phyloP scores from a whole-genome alignment of 192 early-diverging fungal genomes.

The Umbelopsis sp. region DNA sequence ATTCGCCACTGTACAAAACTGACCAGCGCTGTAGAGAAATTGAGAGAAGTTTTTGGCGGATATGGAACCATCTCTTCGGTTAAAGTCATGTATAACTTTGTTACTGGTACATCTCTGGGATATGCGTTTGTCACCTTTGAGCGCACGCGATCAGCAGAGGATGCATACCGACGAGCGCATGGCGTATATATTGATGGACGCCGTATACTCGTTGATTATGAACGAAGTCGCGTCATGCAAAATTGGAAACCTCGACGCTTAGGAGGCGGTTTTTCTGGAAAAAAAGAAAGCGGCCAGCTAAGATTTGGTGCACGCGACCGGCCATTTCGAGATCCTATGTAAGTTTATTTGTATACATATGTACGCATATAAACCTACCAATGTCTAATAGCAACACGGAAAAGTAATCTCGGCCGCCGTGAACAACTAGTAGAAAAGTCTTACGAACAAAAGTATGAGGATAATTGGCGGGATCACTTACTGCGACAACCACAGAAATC shows the following conservation, averaged over 20 bases:
- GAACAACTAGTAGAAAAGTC: neutral
- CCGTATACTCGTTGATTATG: slow-evolving; percentile 44
- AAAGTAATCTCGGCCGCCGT: neutral
- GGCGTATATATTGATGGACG: slow-evolving; percentile 33
- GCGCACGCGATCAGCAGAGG: slow-evolving; percentile 23
- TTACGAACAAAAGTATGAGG: neutral
- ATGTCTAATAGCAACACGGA: neutral
- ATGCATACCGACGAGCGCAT: slow-evolving; percentile 37
- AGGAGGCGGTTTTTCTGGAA: slow-evolving; percentile 47
- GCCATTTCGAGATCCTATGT: slow-evolving; percentile 34
- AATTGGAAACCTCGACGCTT: slow-evolving; percentile 47
- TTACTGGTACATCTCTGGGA: slow-evolving; percentile 41
- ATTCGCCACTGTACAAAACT: neutral
- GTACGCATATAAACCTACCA: too few species aligned
- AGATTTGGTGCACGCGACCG: slow-evolving; percentile 46
- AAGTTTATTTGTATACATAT: neutral
- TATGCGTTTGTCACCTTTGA: slow-evolving; percentile 46
- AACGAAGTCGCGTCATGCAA: slow-evolving; percentile 38
- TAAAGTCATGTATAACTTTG: slow-evolving; percentile 34
- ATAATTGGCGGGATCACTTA: slow-evolving; percentile 5
- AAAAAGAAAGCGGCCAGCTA: slow-evolving; percentile 47
- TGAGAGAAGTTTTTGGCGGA: slow-evolving; percentile 31
- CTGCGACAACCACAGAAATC: neutral
- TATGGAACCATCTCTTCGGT: slow-evolving; percentile 31
- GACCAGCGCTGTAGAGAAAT: slow-evolving; percentile 20